Evolutionary conservation across 257 asterid species (phyloP).

Genomic region (Nicotiana knightiana): DNA sequence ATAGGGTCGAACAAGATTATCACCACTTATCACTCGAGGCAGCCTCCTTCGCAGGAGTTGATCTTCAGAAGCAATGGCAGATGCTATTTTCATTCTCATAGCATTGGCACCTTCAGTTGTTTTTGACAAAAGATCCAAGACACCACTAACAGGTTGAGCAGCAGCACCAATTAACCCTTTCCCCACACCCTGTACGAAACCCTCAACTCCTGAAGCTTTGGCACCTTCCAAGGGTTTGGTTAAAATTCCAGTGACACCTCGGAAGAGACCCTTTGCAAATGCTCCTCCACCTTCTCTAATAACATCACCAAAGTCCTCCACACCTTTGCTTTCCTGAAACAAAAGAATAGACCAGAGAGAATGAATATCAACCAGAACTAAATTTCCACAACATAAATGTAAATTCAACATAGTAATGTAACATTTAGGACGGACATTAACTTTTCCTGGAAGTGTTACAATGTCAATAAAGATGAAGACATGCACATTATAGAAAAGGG

Average conservation of each 20-base stretch:
- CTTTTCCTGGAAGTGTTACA: background rate
- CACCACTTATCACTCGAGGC: conserved; percentile 94
- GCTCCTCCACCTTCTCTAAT: conserved; percentile 99
- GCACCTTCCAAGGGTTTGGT: conserved; percentile 99
- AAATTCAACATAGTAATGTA: background rate
- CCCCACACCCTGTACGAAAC: conserved; percentile 99
- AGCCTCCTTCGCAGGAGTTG: conserved; percentile 88
- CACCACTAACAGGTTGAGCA: conserved; percentile 99
- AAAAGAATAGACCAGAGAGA: conserved; percentile 2
- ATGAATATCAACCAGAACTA: conserved; percentile 12
- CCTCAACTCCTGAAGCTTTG: conserved; percentile 98
- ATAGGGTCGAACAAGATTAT: conserved; percentile 87
- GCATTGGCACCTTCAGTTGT: conserved; percentile 99
- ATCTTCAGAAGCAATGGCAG: conserved; percentile 96
- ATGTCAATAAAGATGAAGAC: background rate
- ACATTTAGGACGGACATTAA: background rate
- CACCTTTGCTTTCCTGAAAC: conserved; percentile 86
- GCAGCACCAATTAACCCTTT: conserved; percentile 98
- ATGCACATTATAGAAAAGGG: background rate
- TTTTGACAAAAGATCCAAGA: conserved; percentile 89
- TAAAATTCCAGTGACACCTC: conserved; percentile 95
- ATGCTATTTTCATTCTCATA: conserved; percentile 92
- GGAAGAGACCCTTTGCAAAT: conserved; percentile 89
- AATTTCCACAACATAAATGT: background rate
- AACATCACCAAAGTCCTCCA: conserved; percentile 95